phyloP scores from a whole-genome alignment of 441 rosid species.

The Pelargonium cotyledonis region DNA sequence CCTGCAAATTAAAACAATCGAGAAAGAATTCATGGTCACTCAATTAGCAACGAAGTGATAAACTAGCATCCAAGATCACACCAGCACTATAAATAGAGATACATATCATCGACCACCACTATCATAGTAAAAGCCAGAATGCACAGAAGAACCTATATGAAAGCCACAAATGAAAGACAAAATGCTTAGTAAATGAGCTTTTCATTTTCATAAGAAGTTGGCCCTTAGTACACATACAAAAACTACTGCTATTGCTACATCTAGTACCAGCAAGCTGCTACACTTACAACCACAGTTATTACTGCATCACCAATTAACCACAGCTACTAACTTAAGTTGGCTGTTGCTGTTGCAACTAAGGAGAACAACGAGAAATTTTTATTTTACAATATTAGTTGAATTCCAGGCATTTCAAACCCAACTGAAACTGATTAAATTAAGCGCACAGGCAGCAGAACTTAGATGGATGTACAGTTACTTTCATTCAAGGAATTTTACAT shows the following conservation, averaged over 20 bases:
- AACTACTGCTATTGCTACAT: no score
- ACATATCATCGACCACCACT: background rate
- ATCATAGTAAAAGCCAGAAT: background rate
- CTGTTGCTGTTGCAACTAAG: background rate
- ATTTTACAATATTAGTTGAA: background rate
- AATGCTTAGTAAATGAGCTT: background rate
- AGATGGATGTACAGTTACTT: background rate
- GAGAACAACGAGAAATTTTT: background rate
- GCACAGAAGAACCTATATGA: background rate
- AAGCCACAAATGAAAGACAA: background rate
- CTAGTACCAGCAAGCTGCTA: background rate
- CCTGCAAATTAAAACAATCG: conserved; percentile 39
- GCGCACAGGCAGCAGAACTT: background rate
- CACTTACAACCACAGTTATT: background rate
- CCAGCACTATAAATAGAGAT: background rate
- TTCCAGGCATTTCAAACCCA: background rate
- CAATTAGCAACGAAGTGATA: background rate
- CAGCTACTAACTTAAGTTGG: background rate
- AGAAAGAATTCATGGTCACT: background rate
- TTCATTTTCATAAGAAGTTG: background rate
- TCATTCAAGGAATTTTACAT: background rate
- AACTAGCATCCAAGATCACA: background rate
- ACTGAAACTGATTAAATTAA: background rate
- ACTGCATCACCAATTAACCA: background rate
- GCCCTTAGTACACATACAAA: background rate